phyloP scores from a whole-genome alignment of 192 early-diverging fungal genomes.

The Entomortierella chlamydospora region DNA sequence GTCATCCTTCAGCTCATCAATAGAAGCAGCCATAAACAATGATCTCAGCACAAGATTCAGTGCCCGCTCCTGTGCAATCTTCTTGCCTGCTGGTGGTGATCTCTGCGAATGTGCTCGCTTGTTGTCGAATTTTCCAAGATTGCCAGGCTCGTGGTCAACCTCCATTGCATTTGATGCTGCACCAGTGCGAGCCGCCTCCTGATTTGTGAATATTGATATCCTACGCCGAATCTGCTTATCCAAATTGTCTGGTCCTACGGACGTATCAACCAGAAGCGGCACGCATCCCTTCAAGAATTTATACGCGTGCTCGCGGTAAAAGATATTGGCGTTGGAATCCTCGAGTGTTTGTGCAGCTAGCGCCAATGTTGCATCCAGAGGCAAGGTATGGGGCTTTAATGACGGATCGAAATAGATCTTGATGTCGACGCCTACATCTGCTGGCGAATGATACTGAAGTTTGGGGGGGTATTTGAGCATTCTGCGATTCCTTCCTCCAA shows the following conservation, averaged over 20 bases:
- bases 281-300: conserved; percentile 76
- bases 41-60: conserved; percentile 69
- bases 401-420: conserved; percentile 69
- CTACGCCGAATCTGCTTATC: conserved; percentile 57
- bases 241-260: conserved; percentile 61
- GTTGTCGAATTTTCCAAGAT: conserved; percentile 37
- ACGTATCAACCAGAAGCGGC: conserved; percentile 74
- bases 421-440: conserved; percentile 69
- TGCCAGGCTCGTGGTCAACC: conserved; percentile 55
- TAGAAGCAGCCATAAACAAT: conserved; percentile 72
- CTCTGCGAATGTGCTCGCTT: conserved; percentile 37
- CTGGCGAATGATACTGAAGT: conserved; percentile 55
- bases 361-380: conserved; percentile 69
- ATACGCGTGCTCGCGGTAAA: conserved; percentile 71
- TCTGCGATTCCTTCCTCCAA: conserved; percentile 96
- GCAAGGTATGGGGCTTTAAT: conserved; percentile 59
- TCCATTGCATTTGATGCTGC: conserved; percentile 46
- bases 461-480: conserved; percentile 81
- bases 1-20: conserved; percentile 69
- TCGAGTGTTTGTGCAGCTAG: conserved; percentile 68
- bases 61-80: conserved; percentile 72
- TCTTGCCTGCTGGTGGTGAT: conserved; percentile 64
- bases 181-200: conserved; percentile 22
- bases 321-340: conserved; percentile 58
- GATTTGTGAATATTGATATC: conserved; percentile 28